A percentile compares a stretch with the other conserved stretches of the same genome.
These are phyloP conservation scores for Trichoderma endophyticum DNA, from an alignment of 2,329 filamentous ascomycete genomes.

Conservation along the genomic window DNA sequence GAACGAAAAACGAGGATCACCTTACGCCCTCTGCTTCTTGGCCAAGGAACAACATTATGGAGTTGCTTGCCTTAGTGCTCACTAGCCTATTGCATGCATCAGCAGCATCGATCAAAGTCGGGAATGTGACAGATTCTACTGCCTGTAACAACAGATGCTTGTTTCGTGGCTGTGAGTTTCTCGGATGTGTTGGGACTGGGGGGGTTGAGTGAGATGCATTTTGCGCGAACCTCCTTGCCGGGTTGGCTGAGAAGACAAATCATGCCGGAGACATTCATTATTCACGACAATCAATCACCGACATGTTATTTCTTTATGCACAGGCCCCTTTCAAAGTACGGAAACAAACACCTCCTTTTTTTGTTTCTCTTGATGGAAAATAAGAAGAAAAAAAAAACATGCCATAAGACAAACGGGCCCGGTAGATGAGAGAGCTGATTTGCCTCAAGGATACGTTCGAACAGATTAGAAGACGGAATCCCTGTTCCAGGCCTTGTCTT, in stretches of 20 bases:
- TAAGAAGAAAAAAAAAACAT: neutral
- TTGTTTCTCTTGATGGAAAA: neutral
- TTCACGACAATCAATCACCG: neutral
- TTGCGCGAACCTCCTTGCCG: neutral
- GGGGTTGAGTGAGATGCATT: neutral
- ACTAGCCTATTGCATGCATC: neutral
- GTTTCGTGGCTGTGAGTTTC: neutral
- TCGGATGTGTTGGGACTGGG: neutral
- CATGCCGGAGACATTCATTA: neutral
- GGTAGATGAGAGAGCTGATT: neutral
- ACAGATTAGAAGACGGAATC: neutral
- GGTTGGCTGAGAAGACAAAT: neutral
- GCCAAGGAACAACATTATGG: neutral
- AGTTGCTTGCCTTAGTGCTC: constrained; percentile 8
- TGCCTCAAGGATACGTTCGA: neutral
- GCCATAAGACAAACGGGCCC: neutral
- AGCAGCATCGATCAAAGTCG: neutral
- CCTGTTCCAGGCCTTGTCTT: neutral
- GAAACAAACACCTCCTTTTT: neutral
- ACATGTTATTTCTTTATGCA: neutral
- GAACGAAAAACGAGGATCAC: neutral
- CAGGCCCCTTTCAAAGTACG: neutral
- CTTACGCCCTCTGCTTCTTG: neutral
- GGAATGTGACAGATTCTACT: neutral
- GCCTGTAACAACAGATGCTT: neutral